Evolutionary conservation across 2,329 filamentous ascomycete genomes (phyloP), one percentile per base, ranked within the genome.

Genomic region (Dryadomyces quercus-mongolicae): DNA sequence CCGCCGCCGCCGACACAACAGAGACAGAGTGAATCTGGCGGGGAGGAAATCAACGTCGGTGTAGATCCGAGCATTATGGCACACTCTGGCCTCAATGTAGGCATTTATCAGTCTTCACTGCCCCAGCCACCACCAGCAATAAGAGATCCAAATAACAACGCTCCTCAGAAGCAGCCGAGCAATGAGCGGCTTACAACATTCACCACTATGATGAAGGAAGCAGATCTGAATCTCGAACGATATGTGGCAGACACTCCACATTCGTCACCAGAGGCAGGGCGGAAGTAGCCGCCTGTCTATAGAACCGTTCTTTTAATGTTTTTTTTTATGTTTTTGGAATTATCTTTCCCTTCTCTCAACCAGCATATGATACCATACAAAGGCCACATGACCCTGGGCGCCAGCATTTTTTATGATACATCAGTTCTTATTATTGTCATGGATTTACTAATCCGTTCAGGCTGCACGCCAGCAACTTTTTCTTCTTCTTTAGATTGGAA

Each of bases 11-110:
- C 31, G 53, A 52, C 31, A 47, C 55, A 48, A 47, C 55, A 48
- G 49, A 56, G 44, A 49, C 58, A 48, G 52, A 59, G 55, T 52
- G 20, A 16, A 6, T 16, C 43, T 15, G 36, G 71, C 60, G 70
- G 66, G 71, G 75, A 57, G 43, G 62, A 73, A 71, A 78, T 80
- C 63, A 73, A 76, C 57, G 68, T 80, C 9, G 78, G 76, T 55
- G 74, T 74, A 1, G 76, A 78, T 59, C 71, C 72, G 20, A 64
- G 66, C 50, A 74, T 70, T 1, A 68, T 74, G 22, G 67, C 62
- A 4, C 50, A 43, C 15, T 55, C 34, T 31, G 56, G 48, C 45
- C 25, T 45, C 51, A 31, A 15, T 15, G 10, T 40, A 9, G 40
- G 31, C 20, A 52, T 16, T 21, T 16, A 50, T 13, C n/a, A 40